These are phyloP conservation scores for Neurospora sp. DNA, from an alignment of 495 filamentous ascomycete species.

Conservation along the genomic window DNA sequence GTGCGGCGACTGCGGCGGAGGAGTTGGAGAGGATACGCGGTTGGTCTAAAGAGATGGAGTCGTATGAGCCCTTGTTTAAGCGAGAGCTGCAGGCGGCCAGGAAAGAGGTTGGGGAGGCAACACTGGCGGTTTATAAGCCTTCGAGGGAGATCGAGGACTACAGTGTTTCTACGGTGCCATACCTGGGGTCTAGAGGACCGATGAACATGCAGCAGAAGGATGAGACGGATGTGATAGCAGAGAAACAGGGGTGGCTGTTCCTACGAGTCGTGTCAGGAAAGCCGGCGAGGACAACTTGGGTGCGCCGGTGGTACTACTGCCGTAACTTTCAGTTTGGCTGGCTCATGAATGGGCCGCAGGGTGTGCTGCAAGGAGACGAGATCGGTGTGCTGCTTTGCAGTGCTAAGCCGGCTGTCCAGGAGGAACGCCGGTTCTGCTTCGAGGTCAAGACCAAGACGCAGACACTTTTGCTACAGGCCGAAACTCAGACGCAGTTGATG, in stretches of 20 bases:
- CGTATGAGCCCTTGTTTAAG: constrained; percentile 64
- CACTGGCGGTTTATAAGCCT: constrained; percentile 58
- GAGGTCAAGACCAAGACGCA: constrained; percentile 98
- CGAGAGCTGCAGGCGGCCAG: constrained; percentile 69
- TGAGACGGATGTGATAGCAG: constrained; percentile 37
- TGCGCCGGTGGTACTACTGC: constrained; percentile 88
- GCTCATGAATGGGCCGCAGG: constrained; percentile 76
- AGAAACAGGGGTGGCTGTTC: constrained; percentile 95
- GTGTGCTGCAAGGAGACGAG: constrained; percentile 89
- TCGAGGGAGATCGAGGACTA: constrained; percentile 93
- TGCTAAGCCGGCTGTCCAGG: constrained; percentile 78
- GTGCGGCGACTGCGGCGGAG: constrained; percentile 8
- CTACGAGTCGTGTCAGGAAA: constrained; percentile 76
- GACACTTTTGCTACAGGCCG: constrained; percentile 80
- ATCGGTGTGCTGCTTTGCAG: constrained; percentile 92
- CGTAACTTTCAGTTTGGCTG: constrained; percentile 94
- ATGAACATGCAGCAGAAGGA: constrained; percentile 41
- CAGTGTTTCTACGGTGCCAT: constrained; percentile 74
- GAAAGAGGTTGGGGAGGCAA: constrained; percentile 72
- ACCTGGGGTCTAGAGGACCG: constrained; percentile 61
- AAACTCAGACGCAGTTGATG: constrained; percentile 78
- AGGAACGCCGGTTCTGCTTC: constrained; percentile 93
- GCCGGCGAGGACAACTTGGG: constrained; percentile 77
- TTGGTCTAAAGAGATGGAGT: constrained; percentile 91
- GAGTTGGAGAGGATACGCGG: constrained; percentile 88